Percentiles rank a stretch among this genome's conserved stretches.
These are phyloP conservation scores for Anastatica hierochuntica DNA, from an alignment of 345 rosid genomes.

Conservation along the genomic window DNA sequence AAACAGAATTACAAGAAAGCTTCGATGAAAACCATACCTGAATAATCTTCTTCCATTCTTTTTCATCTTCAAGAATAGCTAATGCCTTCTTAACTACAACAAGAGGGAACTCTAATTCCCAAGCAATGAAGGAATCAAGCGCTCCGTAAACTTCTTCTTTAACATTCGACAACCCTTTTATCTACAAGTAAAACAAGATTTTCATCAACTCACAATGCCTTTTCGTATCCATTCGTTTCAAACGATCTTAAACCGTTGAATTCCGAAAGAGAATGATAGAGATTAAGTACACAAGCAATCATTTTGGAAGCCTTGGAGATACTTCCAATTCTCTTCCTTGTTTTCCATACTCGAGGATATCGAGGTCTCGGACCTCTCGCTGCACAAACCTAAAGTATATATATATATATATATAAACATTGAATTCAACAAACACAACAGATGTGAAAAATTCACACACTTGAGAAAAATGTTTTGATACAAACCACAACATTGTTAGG, in stretches of 20 bases:
- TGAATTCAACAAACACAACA: not conserved
- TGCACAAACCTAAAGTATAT: constrained; percentile 72
- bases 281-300: constrained; percentile 45
- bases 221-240: too few species aligned
- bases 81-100: constrained; percentile 86
- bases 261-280: not conserved
- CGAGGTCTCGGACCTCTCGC: constrained; percentile 91
- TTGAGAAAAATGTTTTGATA: too few species aligned
- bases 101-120: constrained; percentile 92
- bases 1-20: too few species aligned
- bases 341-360: constrained; percentile 83
- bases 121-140: constrained; percentile 85
- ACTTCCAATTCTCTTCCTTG: constrained; percentile 61
- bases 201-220: too few species aligned
- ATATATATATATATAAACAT: too few species aligned
- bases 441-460: too few species aligned
- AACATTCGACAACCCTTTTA: constrained; percentile 63
- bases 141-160: constrained; percentile 95
- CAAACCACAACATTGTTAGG: constrained; percentile 47
- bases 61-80: constrained; percentile 57
- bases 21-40: constrained; percentile 41
- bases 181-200: constrained; percentile 31
- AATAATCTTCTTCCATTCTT: constrained; percentile 88
- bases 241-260: too few species aligned
- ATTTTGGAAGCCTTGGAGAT: constrained; percentile 72